Conservation (phyloP, 225 moss, liverwort and hornwort genomes). For the Pseudisothecium myosuroides region DNA sequence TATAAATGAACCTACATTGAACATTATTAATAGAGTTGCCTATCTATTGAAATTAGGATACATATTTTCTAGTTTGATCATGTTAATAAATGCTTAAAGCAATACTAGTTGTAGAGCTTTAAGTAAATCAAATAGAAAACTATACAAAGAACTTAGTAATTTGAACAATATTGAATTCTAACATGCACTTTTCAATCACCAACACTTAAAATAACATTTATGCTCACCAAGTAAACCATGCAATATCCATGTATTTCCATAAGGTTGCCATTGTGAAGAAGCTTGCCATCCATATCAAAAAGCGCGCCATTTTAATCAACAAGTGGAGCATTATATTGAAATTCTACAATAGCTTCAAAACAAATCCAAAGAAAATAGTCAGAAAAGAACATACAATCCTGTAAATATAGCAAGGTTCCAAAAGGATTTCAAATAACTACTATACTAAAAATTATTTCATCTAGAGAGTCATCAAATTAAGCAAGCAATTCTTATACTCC, state of each 20-base stretch:
- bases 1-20: neutral
- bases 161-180: neutral
- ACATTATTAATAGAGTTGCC: neutral
- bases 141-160: neutral
- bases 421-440: neutral
- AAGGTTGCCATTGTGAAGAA: too few relatives aligned
- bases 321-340: too few relatives aligned
- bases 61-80: neutral
- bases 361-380: too few relatives aligned
- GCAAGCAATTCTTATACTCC: neutral
- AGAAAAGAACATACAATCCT: neutral
- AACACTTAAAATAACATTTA: too few relatives aligned
- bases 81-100: neutral
- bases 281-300: too few relatives aligned
- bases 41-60: neutral
- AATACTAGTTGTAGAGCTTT: neutral
- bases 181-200: too few relatives aligned
- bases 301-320: too few relatives aligned
- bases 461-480: neutral
- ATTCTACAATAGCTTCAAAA: too few relatives aligned
- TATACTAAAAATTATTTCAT: neutral
- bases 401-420: neutral
- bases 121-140: neutral
- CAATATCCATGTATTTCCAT: too few relatives aligned
- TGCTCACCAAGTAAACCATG: too few relatives aligned